Base-by-base conservation (phyloP, 2,329 filamentous ascomycete genomes). In the Apiospora aurea region DNA sequence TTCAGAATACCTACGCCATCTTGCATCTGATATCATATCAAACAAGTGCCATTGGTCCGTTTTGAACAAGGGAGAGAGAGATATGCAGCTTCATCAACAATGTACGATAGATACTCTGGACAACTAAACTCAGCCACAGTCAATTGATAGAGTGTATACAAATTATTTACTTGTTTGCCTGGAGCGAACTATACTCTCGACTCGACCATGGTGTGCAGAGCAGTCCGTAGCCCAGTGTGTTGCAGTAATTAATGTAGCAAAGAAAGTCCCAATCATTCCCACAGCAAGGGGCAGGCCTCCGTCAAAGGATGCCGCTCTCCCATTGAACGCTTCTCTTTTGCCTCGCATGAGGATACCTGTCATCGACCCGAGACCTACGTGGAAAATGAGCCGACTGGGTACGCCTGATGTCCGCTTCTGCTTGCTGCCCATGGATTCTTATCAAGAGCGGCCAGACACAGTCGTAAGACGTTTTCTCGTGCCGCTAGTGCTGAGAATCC, bases 401-500 rank as follows among this genome's bases (percentile, higher is more conserved):
- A 24, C 57, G 57, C 57, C 57, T 64, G 13, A 64, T 38, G 10
- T 41, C 21, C 41, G 34, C 57, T 41, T 24, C 18, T 41, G 34
- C 57, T 64, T 64, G 57, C 18, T 38, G 53, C 57, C 57, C 57
- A 64, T 64, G 57, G 34, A 41, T 41, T 14, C 72, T 44, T 66
- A 72, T 69, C 44, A 71, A 64, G 51, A 71, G 66, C 66, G 73
- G 53, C 70, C 70, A 49, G 38, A 47, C 57, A 49, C 49, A 73
- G 34, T 72, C 71, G 53, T 71, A 70, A 1, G 72, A 71, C 4
- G 18, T n/a, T 10, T 46, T 51, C 49, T 70, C 70, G 41, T 64
- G 44, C 26, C 53, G 69, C 70, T 73, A 73, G 44, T 73, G 67
- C 70, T 66, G 70, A 61, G 72, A 73, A 47, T 71, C 92, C 96